A percentile compares a stretch with the other conserved stretches of the same genome.
These are phyloP conservation scores for Apiotrichum montevideense DNA, from an alignment of 1,284 basidiomycete genomes.

Conservation along the genomic window DNA sequence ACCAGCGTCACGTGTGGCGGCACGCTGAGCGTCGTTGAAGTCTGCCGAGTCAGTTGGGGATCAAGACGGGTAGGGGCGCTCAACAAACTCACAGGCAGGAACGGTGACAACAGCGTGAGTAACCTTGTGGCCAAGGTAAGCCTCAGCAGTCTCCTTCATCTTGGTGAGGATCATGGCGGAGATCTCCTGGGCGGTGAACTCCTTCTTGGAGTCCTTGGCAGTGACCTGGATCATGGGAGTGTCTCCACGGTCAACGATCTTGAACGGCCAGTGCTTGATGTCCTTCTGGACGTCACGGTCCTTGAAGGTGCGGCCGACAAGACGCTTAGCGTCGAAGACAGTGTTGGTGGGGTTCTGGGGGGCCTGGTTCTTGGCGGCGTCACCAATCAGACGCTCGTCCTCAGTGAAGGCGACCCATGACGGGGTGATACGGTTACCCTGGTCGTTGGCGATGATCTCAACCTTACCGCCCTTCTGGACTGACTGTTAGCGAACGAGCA, in stretches of 20 bases:
- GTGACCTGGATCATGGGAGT: conserved; percentile 70
- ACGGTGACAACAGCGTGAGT: conserved; percentile 82
- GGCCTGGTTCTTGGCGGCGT: conserved; percentile 89
- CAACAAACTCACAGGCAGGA: conserved; percentile 17
- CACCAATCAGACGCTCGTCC: conserved; percentile 76
- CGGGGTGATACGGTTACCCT: conserved; percentile 94
- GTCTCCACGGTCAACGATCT: conserved; percentile 50
- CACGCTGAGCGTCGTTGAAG: conserved; percentile 98
- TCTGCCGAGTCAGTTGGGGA: conserved; percentile 86
- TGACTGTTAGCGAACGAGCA: conserved; percentile 48
- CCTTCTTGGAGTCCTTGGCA: conserved; percentile 77
- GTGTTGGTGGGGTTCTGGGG: conserved; percentile 82
- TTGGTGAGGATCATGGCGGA: conserved; percentile 95
- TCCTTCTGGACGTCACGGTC: conserved; percentile 74
- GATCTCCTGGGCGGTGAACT: conserved; percentile 92
- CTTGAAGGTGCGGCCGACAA: conserved; percentile 61
- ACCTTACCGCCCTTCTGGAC: conserved; percentile 88
- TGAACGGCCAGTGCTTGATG: conserved; percentile 65
- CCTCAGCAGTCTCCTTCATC: conserved; percentile 98
- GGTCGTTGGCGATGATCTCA: conserved; percentile 95
- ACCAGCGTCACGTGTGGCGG: conserved; percentile 97
- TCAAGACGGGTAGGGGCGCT: not conserved
- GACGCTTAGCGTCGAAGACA: conserved; percentile 94
- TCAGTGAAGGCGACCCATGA: conserved; percentile 89
- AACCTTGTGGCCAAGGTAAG: conserved; percentile 80